These are phyloP conservation scores for Leavenworthia alabamica DNA, from an alignment of 345 rosid genomes.

Conservation along the genomic window DNA sequence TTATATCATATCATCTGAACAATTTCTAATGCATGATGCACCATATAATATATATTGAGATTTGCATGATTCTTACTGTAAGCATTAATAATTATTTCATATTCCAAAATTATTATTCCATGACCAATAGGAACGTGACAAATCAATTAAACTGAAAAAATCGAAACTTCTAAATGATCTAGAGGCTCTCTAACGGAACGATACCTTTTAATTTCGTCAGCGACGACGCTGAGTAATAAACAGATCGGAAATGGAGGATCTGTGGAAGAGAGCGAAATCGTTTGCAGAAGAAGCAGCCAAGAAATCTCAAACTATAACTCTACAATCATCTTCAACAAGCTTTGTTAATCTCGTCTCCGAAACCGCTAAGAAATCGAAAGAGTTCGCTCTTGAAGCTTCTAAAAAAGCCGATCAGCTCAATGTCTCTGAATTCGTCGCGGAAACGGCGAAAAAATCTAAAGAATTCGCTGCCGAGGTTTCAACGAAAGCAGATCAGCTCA, in stretches of 20 bases:
- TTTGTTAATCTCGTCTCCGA: constrained; percentile 76
- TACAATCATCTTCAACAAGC: constrained; percentile 43
- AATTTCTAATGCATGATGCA: background rate
- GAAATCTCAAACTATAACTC: constrained; percentile 54
- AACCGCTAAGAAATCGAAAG: constrained; percentile 84
- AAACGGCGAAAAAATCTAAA: constrained; percentile 79
- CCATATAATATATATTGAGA: too few relatives aligned
- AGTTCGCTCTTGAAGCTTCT: constrained; percentile 85
- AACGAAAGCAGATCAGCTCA: constrained; percentile 82
- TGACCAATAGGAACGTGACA: too few relatives aligned
- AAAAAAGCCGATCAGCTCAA: constrained; percentile 88
- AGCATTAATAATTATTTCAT: too few relatives aligned
- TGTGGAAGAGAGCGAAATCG: constrained; percentile 78
- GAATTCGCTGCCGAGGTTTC: constrained; percentile 83
- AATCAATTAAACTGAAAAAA: too few relatives aligned
- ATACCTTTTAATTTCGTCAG: background rate
- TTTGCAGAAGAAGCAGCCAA: constrained; percentile 86
- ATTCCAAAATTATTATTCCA: too few relatives aligned
- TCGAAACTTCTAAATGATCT: background rate
- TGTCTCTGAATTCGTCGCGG: constrained; percentile 70
- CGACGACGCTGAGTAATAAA: background rate
- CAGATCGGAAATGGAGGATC: constrained; percentile 57
- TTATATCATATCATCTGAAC: background rate
- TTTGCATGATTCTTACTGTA: too few relatives aligned
- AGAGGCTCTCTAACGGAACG: background rate